Conservation (phyloP, 352 stramenopile genomes). For the Detonula confervacea region DNA sequence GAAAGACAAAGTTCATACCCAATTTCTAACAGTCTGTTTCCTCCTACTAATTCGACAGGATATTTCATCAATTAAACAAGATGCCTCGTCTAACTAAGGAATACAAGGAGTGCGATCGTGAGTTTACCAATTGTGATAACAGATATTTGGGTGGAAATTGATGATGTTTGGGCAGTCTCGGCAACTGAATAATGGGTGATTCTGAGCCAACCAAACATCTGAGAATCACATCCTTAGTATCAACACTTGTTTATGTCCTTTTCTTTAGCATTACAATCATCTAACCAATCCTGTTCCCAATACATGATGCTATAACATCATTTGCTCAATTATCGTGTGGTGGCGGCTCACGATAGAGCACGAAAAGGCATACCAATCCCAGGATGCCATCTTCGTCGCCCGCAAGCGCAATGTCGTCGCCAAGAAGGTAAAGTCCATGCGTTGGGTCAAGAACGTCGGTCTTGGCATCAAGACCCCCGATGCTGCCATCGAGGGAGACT, state of each 20-base stretch:
- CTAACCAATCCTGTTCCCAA: constrained; percentile 14
- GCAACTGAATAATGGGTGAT: too few relatives aligned
- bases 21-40: too few relatives aligned
- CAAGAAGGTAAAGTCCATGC: constrained; percentile 92
- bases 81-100: constrained; percentile 74
- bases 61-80: constrained; percentile 26
- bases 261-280: too few relatives aligned
- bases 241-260: too few relatives aligned
- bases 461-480: constrained; percentile 99
- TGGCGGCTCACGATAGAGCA: constrained; percentile 87
- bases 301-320: constrained; percentile 33
- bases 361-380: constrained; percentile 99
- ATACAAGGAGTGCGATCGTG: constrained; percentile 84
- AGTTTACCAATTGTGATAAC: too few relatives aligned
- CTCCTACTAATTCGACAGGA: constrained; percentile 17
- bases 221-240: too few relatives aligned
- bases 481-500: constrained; percentile 93
- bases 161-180: too few relatives aligned
- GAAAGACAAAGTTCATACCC: too few relatives aligned
- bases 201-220: background rate
- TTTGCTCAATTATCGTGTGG: constrained; percentile 62
- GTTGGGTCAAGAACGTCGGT: constrained; percentile 96
- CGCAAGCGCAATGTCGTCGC: constrained; percentile 92
- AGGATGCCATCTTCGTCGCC: constrained; percentile 97
- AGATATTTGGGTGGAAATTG: too few relatives aligned